Base-by-base conservation (phyloP, 176 grass and related monocot genomes). In the Avena insularis region DNA sequence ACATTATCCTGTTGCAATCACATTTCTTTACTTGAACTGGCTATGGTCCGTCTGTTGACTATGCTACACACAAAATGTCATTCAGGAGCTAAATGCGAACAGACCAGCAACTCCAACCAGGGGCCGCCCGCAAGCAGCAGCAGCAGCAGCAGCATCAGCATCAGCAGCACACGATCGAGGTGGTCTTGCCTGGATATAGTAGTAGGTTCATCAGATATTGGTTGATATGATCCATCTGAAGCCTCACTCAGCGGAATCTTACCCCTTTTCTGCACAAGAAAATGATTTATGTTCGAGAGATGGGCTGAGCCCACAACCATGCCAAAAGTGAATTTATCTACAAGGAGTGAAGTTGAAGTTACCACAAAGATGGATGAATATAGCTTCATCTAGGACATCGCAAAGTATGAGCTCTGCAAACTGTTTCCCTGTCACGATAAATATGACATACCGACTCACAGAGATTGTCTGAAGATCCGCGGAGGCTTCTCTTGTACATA, bases 161-260 rank as follows among this genome's bases (percentile, higher is more conserved):
- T 6, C 40, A 84, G 92, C 74, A 47, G 61, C 82, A 63, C 94
- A 93, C 55, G 97, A 99, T 87, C 86, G 94, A 87, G 92, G 94
- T 60, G 91, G 94, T 87, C 92, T 97, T 65, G 97, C 97, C 64
- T 99, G 97, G 97, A 99, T 99, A 89, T 97, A 99, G 69, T 97
- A 99, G 69, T 87, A 79, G 78, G 56, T 88, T 88, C 33, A 23
- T 72, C 62, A 82, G 27, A 82, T 36, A 81, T 84, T 81, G 76
- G 65, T 91, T 69, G 29, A 75, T 78, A 85, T 86, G 83, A 71
- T 85, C 71, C 78, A 88, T 85, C 64, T 88, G 78, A 88, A 82
- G 78, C 67, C 82, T 82, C 11, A 21, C 35, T 82, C 71, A 27
- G 62, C 9, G 58, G 82, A 72, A 86, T 91, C 82, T 86, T 86